Evolutionary conservation across 306 rosid species (phyloP), one percentile per base, ranked within the genome.

Genomic region (Dalbergia cochinchinensis): DNA sequence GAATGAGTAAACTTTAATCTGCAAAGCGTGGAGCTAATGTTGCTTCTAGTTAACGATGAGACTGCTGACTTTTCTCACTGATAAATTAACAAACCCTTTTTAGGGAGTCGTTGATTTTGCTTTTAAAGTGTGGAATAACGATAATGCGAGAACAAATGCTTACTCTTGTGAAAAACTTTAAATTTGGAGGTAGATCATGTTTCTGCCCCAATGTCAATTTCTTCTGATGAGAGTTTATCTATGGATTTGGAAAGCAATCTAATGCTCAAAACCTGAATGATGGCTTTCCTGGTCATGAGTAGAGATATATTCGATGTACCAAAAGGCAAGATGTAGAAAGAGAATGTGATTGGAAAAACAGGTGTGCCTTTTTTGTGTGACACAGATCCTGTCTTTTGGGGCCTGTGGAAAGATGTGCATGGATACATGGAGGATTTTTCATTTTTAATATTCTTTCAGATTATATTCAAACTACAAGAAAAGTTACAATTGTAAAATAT

Each of bases 101-200:
- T 54, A 33, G 31, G 71, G 39, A 11, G 47, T 55, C 18, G 7
- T 63, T 71, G 73, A 41, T 58, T 4, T 41, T 69, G 35, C 26
- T 48, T 60, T 64, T 54, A 58, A 15, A 33, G 66, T 48, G 6
- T 55, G 65, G 65, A 71, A 71, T 44, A 44, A 61, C 12, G 42
- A 48, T n/a, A 55, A 19, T 47, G 14, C 61, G 19, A 22, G 44
- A 74, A 63, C 69, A 39, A 58, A 53, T 50, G n/a, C 18, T 77
- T 66, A 78, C 64, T 57, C 35, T 57, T 34, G 73, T 42, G 68
- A 0, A 59, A 26, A 45, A 33, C 50, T 59, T 37, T 54, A 12
- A 69, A 41, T 45, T 37, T 79, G 66, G 65, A 51, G 76, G 65
- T 71, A 37, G 53, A 59, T 37, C 20, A 42, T 60, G 63, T 59